Conservation (phyloP, 257 asterid species). For the Echites panduratus region DNA sequence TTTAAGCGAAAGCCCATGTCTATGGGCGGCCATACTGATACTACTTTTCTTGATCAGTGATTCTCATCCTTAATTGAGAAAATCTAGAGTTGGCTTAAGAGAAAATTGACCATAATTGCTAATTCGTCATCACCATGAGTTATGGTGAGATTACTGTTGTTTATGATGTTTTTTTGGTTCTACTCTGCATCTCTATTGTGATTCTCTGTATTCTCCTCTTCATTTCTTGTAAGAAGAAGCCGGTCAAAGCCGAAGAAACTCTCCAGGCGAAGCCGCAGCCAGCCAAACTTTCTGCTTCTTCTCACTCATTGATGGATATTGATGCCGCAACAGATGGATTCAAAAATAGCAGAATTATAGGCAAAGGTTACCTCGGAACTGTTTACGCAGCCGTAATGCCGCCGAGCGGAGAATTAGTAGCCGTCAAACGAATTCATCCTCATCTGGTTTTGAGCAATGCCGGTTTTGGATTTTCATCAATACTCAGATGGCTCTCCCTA, state of each 20-base stretch:
- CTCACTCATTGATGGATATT: conserved; percentile 55
- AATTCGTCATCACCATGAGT: conserved; percentile 33
- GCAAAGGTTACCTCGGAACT: conserved; percentile 64
- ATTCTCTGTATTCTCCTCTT: conserved; percentile 32
- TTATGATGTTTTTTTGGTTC: conserved; percentile 31
- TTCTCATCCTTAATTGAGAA: background rate
- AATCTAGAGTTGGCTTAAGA: background rate
- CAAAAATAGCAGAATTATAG: conserved; percentile 63
- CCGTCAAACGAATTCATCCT: conserved; percentile 69
- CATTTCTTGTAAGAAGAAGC: conserved; percentile 41
- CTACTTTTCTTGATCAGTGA: too few species aligned
- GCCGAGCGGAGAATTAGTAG: conserved; percentile 52
- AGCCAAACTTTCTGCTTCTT: conserved; percentile 35
- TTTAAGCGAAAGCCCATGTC: background rate
- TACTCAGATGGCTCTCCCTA: conserved; percentile 52
- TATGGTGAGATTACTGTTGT: conserved; percentile 21
- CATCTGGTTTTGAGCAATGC: conserved; percentile 60
- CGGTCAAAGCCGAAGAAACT: conserved; percentile 22
- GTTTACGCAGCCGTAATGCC: conserved; percentile 79
- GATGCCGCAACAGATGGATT: conserved; percentile 82
- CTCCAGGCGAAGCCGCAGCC: too few species aligned
- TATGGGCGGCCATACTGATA: conserved; percentile 7
- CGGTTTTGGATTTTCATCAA: conserved; percentile 66
- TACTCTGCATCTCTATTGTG: conserved; percentile 32
- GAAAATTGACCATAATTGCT: background rate